Percentiles rank a stretch among this genome's conserved stretches.
Evolutionary conservation across 768 basidiomycete species (phyloP).

Genomic region (Rhodotorula diobovata): DNA sequence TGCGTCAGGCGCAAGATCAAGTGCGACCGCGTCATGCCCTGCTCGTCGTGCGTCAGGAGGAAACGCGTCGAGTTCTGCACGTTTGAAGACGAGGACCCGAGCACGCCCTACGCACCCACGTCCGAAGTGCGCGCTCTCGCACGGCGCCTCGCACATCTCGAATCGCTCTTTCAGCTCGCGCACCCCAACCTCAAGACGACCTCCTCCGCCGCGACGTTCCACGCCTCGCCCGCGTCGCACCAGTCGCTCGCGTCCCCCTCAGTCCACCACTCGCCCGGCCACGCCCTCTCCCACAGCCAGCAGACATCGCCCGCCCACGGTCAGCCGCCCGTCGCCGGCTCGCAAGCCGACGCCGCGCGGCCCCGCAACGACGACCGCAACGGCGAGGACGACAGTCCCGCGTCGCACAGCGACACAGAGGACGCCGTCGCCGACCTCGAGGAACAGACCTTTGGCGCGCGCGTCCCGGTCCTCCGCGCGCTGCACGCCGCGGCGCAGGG

Average conservation of each 20-base stretch:
- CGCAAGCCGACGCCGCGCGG: no score
- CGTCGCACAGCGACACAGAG: slow-evolving; percentile 28
- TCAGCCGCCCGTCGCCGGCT: no score
- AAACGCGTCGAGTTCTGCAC: slow-evolving; percentile 18
- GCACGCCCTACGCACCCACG: slow-evolving; percentile 19
- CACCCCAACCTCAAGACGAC: slow-evolving; percentile 1
- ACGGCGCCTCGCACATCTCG: slow-evolving; percentile 35
- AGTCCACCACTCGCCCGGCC: slow-evolving; percentile 3
- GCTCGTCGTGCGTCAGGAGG: slow-evolving; percentile 19
- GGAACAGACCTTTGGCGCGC: slow-evolving; percentile 33
- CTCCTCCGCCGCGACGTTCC: neutral
- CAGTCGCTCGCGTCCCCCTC: slow-evolving; percentile 7
- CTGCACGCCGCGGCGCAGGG: slow-evolving; percentile 16
- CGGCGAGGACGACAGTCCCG: neutral
- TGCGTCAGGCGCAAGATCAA: slow-evolving; percentile 32
- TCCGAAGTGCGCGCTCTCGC: slow-evolving; percentile 29
- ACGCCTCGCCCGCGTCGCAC: slow-evolving; percentile 1
- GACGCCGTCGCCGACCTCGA: slow-evolving; percentile 33
- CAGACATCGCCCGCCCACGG: neutral
- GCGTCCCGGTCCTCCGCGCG: slow-evolving; percentile 29
- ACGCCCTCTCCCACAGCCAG: neutral
- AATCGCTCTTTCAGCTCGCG: slow-evolving; percentile 24
- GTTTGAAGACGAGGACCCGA: slow-evolving; percentile 20
- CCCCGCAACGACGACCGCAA: neutral
- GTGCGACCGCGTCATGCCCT: slow-evolving; percentile 29